Conservation (phyloP, 306 rosid species). For the Alnus glutinosa region DNA sequence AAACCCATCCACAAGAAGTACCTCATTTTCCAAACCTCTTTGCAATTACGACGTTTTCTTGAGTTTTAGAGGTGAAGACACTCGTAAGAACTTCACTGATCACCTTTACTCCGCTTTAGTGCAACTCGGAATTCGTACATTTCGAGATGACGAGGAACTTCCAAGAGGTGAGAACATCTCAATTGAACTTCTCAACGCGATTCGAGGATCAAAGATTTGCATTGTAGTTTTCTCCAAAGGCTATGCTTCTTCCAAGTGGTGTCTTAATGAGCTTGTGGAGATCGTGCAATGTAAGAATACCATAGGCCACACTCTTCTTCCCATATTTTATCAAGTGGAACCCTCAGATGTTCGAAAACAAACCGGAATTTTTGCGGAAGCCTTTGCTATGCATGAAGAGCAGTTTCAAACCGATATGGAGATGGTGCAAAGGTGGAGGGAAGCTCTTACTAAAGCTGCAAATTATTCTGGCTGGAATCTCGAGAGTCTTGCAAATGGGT, state of each 20-base stretch:
- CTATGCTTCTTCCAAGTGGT: constrained; percentile 12
- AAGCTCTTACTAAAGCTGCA: too few species aligned
- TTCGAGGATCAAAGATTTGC: background rate
- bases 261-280: background rate
- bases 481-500: constrained; percentile 1
- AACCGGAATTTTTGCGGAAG: too few species aligned
- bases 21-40: background rate
- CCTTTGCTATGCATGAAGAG: too few species aligned
- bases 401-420: background rate
- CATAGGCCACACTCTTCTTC: background rate
- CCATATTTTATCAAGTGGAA: background rate
- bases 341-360: too few species aligned
- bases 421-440: background rate
- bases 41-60: background rate
- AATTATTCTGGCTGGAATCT: background rate
- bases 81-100: too few species aligned
- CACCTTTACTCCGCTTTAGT: background rate
- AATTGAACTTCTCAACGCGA: background rate
- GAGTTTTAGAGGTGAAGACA: background rate
- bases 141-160: background rate
- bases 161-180: background rate
- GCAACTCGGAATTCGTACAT: background rate
- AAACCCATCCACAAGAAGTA: too few species aligned
- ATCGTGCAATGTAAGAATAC: too few species aligned
- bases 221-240: background rate